Evolutionary conservation across 495 filamentous ascomycete genomes (phyloP), one percentile per base, ranked within the genome.

Genomic region (Annulohypoxylon bovei): DNA sequence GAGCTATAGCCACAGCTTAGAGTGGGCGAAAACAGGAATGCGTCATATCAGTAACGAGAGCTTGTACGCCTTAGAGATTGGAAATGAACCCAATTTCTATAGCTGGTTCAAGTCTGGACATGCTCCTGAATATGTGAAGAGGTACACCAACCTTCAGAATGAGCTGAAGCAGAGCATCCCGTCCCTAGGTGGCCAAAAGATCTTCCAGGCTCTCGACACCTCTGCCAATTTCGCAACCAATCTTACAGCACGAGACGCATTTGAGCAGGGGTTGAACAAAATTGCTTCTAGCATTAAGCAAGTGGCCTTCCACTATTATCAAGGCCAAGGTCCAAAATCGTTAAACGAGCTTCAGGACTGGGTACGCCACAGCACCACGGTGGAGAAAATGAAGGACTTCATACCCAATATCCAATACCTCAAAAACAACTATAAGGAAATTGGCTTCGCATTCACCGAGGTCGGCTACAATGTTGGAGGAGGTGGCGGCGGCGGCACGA

Each of bases 131-230:
- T 68, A 68, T 28, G 65, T 46, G 8, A 62, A 55, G 39, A 68
- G 64, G 46, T 67, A 67, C 11, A 35, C 4, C 25, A 67, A 23
- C 33, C 46, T 59, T n/a, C 60, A 65, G 28, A 25, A 47, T 9
- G 18, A 55, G 20, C 30, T 63, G 40, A 64, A 57, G 28, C 16
- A 58, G 12, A 33, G 12, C 12, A 58, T 63, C n/a, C 50, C 52
- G 40, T 22, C 67, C 11, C 37, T 58, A 28, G 28, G 42, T 27
- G 32, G 46, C 12, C 54, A 58, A n/a, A 44, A 35, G 37, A 70
- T 59, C n/a, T 70, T 70, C 46, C 60, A 70, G 30, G 33, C 53
- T n/a, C 54, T 70, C n/a, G 67, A 70, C 52, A 59, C 58, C 11
- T 49, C 67, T 14, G 40, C 60, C 20, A 49, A 58, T 23, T 3